Percentiles rank a stretch among this genome's conserved stretches.
Evolutionary conservation across 2,329 filamentous ascomycete genomes (phyloP).

Genomic region (Fusarium sp.): DNA sequence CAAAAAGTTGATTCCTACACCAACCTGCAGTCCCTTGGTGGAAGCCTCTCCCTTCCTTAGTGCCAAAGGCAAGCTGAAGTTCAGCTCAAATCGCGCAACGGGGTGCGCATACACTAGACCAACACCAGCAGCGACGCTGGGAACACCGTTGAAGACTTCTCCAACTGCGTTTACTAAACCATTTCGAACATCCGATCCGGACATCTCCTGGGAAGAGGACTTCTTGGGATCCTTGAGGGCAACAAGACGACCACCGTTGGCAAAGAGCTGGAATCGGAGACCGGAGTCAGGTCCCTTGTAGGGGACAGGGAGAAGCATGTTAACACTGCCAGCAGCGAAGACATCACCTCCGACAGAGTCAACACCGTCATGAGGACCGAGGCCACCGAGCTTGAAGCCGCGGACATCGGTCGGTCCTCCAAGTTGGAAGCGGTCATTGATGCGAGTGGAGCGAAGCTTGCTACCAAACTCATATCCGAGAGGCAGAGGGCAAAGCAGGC

Average conservation of each 20-base stretch:
- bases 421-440: constrained; percentile 96
- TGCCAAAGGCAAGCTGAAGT: constrained; percentile 90
- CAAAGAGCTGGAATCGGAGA: constrained; percentile 87
- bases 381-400: constrained; percentile 88
- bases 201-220: constrained; percentile 55
- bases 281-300: constrained; percentile 84
- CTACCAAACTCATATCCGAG: constrained; percentile 65
- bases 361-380: constrained; percentile 86
- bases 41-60: constrained; percentile 85
- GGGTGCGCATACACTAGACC: constrained; percentile 96
- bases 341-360: constrained; percentile 93
- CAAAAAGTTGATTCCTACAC: constrained; percentile 96
- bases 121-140: constrained; percentile 87
- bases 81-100: constrained; percentile 92
- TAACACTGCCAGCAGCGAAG: constrained; percentile 89
- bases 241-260: constrained; percentile 88
- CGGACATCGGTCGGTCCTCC: constrained; percentile 95
- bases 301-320: constrained; percentile 86
- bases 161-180: constrained; percentile 72
- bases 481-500: constrained; percentile 84
- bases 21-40: constrained; percentile 91
- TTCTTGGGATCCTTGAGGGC: constrained; percentile 74
- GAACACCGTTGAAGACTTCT: constrained; percentile 79
- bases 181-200: constrained; percentile 60
- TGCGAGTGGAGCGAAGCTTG: constrained; percentile 74